Evolutionary conservation across 352 stramenopile species (phyloP).

Genomic region (Globisporangium spinosum): DNA sequence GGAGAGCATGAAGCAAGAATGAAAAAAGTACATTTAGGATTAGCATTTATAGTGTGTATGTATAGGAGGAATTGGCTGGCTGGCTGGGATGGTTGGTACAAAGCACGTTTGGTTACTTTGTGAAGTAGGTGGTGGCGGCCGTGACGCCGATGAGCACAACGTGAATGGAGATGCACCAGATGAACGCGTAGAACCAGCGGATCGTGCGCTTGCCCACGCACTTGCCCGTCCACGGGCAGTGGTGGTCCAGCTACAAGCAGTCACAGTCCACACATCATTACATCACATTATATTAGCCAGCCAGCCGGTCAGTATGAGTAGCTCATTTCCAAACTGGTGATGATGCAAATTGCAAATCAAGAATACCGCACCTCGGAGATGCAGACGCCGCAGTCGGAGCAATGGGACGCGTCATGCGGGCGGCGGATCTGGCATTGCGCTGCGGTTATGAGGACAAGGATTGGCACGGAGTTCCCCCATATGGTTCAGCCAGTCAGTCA

Average conservation of each 20-base stretch:
- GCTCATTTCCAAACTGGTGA: conserved; percentile 4
- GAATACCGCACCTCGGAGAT: conserved; percentile 42
- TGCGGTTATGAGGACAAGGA: conserved; percentile 17
- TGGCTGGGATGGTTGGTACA: background rate
- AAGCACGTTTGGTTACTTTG: background rate
- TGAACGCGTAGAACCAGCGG: conserved; percentile 79
- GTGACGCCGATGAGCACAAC: conserved; percentile 50
- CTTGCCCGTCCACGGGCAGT: conserved; percentile 91
- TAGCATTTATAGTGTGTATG: background rate
- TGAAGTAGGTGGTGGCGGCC: conserved; percentile 34
- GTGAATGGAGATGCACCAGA: conserved; percentile 62
- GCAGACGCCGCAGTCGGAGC: conserved; percentile 75
- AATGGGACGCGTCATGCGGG: conserved; percentile 70
- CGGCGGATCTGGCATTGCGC: conserved; percentile 74
- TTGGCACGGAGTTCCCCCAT: background rate
- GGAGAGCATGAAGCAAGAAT: background rate
- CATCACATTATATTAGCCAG: background rate
- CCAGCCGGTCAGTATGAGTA: background rate
- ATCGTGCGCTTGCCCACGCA: conserved; percentile 85
- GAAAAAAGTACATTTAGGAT: background rate
- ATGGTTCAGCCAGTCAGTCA: background rate
- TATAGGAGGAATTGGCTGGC: background rate
- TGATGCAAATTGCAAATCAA: background rate
- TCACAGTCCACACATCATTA: conserved; percentile 2
- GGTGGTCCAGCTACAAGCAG: conserved; percentile 79